Evolutionary conservation across 1,139 yeast genomes (phyloP).

Genomic region (Zygosaccharomyces sapae): DNA sequence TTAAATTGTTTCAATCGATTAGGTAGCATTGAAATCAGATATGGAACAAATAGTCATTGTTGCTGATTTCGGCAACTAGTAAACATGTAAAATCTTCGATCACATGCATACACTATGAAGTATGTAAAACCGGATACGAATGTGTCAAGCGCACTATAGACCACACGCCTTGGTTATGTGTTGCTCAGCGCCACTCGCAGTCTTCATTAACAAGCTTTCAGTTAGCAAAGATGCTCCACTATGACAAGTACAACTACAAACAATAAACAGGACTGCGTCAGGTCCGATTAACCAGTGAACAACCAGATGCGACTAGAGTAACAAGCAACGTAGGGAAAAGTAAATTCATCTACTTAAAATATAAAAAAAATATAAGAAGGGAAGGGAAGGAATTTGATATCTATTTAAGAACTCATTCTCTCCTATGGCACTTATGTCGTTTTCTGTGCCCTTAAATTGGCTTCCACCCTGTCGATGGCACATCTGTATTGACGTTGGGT

Average conservation of each 20-base stretch:
- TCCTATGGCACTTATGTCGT: too few relatives aligned
- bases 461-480: conserved; percentile 55
- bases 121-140: not conserved
- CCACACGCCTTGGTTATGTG: not conserved
- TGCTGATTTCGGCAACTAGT: conserved; percentile 5
- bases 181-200: not conserved
- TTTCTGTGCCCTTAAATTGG: not conserved
- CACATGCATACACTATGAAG: not conserved
- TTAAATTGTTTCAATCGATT: not conserved
- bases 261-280: not conserved
- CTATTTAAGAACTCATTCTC: too few relatives aligned
- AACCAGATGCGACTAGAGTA: not conserved
- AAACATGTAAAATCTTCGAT: conserved; percentile 4
- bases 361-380: too few relatives aligned
- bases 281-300: not conserved
- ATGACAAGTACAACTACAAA: not conserved
- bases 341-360: not conserved
- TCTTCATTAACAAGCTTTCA: not conserved
- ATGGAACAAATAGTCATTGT: conserved; percentile 4
- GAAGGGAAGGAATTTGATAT: too few relatives aligned
- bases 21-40: conserved; percentile 2
- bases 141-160: not conserved
- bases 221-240: not conserved
- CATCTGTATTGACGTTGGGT: conserved; percentile 73
- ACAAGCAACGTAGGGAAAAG: not conserved